phyloP scores from a whole-genome alignment of 352 stramenopile genomes.

The Phytophthora cryptogea region DNA sequence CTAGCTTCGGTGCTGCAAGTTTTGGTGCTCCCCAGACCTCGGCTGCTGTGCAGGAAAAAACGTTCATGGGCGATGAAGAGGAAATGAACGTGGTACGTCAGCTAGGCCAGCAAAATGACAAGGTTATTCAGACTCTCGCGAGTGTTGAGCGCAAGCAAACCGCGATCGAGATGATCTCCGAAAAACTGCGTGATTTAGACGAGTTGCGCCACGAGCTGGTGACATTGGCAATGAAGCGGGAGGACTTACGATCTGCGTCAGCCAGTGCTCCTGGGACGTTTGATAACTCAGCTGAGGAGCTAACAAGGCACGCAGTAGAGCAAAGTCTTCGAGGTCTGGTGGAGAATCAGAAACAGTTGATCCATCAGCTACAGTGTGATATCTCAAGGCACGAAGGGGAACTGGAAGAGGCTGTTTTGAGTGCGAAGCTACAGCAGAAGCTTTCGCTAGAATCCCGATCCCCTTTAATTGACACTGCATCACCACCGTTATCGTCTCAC shows the following conservation, averaged over 20 bases:
- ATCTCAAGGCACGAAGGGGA: constrained; percentile 54
- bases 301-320: constrained; percentile 48
- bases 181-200: constrained; percentile 73
- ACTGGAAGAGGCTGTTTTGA: constrained; percentile 48
- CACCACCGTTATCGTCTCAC: constrained; percentile 8
- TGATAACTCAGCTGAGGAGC: constrained; percentile 34
- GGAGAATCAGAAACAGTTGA: constrained; percentile 54
- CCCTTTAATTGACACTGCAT: constrained; percentile 23
- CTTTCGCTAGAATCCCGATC: constrained; percentile 36
- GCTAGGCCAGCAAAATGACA: constrained; percentile 64
- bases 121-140: constrained; percentile 43
- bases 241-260: constrained; percentile 46
- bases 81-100: constrained; percentile 53
- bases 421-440: constrained; percentile 39
- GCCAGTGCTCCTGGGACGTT: constrained; percentile 6
- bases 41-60: constrained; percentile 27
- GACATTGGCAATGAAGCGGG: constrained; percentile 66
- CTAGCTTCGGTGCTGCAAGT: constrained; percentile 22
- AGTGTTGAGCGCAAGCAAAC: constrained; percentile 69
- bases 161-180: constrained; percentile 58
- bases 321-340: constrained; percentile 57
- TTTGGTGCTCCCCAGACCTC: constrained; percentile 15
- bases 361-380: constrained; percentile 61
- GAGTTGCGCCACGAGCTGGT: constrained; percentile 77
- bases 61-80: constrained; percentile 65